Base-by-base conservation (phyloP, 2,329 filamentous ascomycete species). In the Didymella pomorum region DNA sequence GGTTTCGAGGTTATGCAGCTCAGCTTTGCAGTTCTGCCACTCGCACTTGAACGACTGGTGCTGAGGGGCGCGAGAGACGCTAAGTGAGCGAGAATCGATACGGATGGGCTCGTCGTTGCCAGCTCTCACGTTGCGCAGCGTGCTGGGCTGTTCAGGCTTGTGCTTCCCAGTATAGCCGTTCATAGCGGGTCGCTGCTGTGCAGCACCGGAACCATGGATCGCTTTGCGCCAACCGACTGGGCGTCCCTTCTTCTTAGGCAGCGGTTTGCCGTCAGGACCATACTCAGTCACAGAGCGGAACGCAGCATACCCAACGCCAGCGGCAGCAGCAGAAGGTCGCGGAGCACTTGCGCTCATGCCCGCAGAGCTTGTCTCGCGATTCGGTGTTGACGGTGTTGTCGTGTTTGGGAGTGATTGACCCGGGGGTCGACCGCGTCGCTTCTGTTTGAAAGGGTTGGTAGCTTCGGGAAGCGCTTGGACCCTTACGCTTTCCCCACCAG, bases 1-100 rank as follows among this genome's bases (percentile, higher is more conserved):
- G 0, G 83, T 85, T 9, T 83, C 81, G 14, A 89, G 71, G 63
- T 88, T 89, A 71, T 89, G 87, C 5, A 89, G 75, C 62, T 87
- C 80, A 0, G 84, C 82, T 3, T 74, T 72, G 69, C 87, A 90
- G 1, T 76, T 72, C 50, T 80, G 73, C 87, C 87, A 89, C 41
- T 78, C 71, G 72, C 87, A 90, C 53, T 79, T 78, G 69, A 82
- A 89, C 6, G 84, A 79, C 48, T 78, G 76, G 56, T 78, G 81
- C 28, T 71, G 68, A 0, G 72, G 71, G 37, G 73, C 62, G n/a
- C 56, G 62, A 33, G 64, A 57, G 29, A 68, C 58, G 52, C 71
- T 75, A n/a, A 75, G 68, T 10, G 75, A 76, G 16, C 70, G 66
- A 3, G 74, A 77, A 10, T 62, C 48, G 20, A 76, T 69, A 16